Evolutionary conservation across 2,329 filamentous ascomycete species (phyloP).

Genomic region (Aspergillus sp.): DNA sequence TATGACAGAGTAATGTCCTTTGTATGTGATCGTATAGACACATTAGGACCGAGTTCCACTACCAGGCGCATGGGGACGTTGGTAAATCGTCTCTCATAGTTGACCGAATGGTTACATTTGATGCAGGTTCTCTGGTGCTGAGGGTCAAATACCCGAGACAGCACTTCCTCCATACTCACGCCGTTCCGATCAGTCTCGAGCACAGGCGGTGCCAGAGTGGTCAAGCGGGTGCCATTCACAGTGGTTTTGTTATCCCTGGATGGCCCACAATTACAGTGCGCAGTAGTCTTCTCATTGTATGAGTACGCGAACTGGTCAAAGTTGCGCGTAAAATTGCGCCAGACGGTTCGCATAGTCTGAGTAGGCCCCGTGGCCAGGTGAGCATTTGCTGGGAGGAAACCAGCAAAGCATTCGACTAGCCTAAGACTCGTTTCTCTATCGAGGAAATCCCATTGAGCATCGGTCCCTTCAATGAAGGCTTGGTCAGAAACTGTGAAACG

Average conservation of each 20-base stretch:
- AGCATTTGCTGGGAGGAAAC: too few relatives aligned
- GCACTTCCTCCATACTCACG: constrained; percentile 21
- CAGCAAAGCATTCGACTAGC: too few relatives aligned
- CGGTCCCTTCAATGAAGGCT: constrained; percentile 31
- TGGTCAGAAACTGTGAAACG: constrained; percentile 22
- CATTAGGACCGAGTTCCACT: constrained; percentile 20
- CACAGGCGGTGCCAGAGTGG: neutral
- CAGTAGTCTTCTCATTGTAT: constrained; percentile 19
- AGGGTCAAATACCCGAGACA: constrained; percentile 22
- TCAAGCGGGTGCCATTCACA: too few relatives aligned
- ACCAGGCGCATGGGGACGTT: constrained; percentile 35
- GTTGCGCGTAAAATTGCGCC: constrained; percentile 26
- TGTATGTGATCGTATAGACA: constrained; percentile 27
- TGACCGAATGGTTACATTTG: constrained; percentile 11
- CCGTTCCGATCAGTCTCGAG: constrained; percentile 2
- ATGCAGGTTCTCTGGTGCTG: constrained; percentile 2
- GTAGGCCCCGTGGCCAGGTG: too few relatives aligned
- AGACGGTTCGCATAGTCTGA: constrained; percentile 21
- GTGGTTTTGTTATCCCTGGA: neutral
- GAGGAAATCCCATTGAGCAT: constrained; percentile 32
- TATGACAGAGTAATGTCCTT: constrained; percentile 29
- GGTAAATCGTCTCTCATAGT: constrained; percentile 17
- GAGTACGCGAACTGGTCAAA: constrained; percentile 32
- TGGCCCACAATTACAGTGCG: neutral
- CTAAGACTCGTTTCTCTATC: too few relatives aligned